Percentiles rank a stretch among this genome's conserved stretches.
Evolutionary conservation across 345 rosid genomes (phyloP).

Genomic region (Angophora floribunda): DNA sequence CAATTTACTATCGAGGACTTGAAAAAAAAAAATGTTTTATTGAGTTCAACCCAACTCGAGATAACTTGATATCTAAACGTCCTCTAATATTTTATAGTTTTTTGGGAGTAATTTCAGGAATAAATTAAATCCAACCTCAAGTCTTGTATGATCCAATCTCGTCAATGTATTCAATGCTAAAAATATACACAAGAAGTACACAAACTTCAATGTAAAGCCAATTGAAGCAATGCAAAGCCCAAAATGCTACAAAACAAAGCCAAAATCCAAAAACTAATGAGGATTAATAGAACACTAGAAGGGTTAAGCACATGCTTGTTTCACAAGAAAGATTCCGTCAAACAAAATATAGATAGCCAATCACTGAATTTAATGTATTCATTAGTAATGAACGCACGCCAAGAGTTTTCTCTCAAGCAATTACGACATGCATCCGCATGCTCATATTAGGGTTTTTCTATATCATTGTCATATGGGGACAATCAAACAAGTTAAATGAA

Average conservation of each 20-base stretch:
- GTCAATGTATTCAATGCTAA: background rate
- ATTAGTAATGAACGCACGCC: accelerated
- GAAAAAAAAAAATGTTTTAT: background rate
- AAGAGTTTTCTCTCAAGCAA: background rate
- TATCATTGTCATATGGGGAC: no score
- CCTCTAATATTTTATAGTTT: background rate
- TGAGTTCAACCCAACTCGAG: background rate
- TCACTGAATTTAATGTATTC: accelerated
- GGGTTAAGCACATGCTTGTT: background rate
- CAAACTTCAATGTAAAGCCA: background rate
- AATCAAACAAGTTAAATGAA: no score
- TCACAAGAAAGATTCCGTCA: background rate
- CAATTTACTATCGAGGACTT: background rate
- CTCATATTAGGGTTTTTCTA: no score
- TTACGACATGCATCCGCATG: background rate
- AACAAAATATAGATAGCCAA: background rate
- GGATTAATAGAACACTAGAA: accelerated
- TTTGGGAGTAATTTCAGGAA: background rate
- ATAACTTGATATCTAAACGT: background rate
- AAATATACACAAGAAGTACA: background rate
- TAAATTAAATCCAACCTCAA: background rate
- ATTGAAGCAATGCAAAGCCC: background rate
- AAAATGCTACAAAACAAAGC: background rate
- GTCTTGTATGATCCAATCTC: background rate
- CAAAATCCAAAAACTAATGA: background rate